Evolutionary conservation across 2,329 filamentous ascomycete genomes (phyloP), one percentile per base, ranked within the genome.

Genomic region (Penicillium freii): DNA sequence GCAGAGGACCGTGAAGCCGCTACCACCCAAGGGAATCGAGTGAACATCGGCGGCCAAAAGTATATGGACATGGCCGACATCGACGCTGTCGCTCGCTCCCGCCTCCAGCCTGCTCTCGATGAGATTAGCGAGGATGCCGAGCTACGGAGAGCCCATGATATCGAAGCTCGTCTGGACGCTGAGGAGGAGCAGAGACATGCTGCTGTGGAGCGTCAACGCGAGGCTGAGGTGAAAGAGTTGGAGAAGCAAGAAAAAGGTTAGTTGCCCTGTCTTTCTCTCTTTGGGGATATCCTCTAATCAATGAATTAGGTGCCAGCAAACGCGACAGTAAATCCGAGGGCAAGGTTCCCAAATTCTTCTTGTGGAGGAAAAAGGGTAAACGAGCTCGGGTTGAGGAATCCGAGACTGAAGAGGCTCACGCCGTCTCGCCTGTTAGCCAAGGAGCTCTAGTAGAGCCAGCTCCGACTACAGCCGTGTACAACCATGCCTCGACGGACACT

Each of bases 91-190:
- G 92, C 92, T 3, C 83, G 85, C 13, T 85, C 83, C 45, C 86
- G 87, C 63, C 83, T 97, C 17, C 90, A 93, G 71, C 92, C 92
- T 5, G 86, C 94, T 0, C 73, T 97, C 6, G 88, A 96, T 63
- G 90, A 95, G 62, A 94, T 97, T 60, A 87, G 87, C 52, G 87
- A 90, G 51, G 90, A 87, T 69, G 90, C 90, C 0, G 88, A 92
- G 68, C 81, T 81, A 60, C 87, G 91, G 70, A 81, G 84, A 39
- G 89, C 88, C 48, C 82, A 87, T 58, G 82, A 89, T 59, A 80
- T 86, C 46, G 84, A 87, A 62, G 74, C 84, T 11, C 81, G 83
- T 42, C 71, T 86, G 19, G 88, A 91, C 58, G 80, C 85, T 59
- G 86, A 91, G 57, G 80, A 86, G 61, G 82, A 83, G 65, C 82